Conservation (phyloP, 768 basidiomycete species). For the Lyophyllum semitale region DNA sequence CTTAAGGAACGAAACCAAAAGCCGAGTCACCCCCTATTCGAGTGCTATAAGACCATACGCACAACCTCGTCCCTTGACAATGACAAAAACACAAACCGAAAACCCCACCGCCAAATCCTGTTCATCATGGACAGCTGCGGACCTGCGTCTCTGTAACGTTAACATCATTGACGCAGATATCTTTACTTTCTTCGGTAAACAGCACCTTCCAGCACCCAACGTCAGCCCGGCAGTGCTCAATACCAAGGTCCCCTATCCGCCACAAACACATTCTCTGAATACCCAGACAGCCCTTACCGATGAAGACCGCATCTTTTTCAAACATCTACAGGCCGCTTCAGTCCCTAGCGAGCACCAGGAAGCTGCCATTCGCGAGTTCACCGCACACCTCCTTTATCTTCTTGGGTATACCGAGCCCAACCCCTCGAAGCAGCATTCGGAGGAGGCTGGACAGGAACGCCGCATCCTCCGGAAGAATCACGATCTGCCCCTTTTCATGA, state of each 20-base stretch:
- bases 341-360: background rate
- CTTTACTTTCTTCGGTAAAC: constrained; percentile 12
- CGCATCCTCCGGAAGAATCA: constrained; percentile 15
- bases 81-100: background rate
- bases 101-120: constrained; percentile 9
- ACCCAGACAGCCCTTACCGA: constrained; percentile 12
- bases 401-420: constrained; percentile 13
- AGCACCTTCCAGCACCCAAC: constrained; percentile 4
- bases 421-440: constrained; percentile 6
- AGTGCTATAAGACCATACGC: background rate
- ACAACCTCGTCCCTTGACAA: background rate
- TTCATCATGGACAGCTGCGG: constrained; percentile 16
- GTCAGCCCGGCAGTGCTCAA: constrained; percentile 14
- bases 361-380: constrained; percentile 14
- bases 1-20: background rate
- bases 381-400: constrained; percentile 13
- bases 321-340: constrained; percentile 15
- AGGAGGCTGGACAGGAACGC: constrained; percentile 1
- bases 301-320: constrained; percentile 17
- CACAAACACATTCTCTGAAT: background rate
- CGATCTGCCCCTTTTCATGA: constrained; percentile 22
- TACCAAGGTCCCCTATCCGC: constrained; percentile 2
- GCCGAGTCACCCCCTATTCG: background rate
- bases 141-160: constrained; percentile 13
- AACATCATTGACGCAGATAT: constrained; percentile 13